Percentiles rank a stretch among this genome's conserved stretches.
Evolutionary conservation across 148 eudicot genomes (phyloP).

Genomic region (Arbutus unedo): DNA sequence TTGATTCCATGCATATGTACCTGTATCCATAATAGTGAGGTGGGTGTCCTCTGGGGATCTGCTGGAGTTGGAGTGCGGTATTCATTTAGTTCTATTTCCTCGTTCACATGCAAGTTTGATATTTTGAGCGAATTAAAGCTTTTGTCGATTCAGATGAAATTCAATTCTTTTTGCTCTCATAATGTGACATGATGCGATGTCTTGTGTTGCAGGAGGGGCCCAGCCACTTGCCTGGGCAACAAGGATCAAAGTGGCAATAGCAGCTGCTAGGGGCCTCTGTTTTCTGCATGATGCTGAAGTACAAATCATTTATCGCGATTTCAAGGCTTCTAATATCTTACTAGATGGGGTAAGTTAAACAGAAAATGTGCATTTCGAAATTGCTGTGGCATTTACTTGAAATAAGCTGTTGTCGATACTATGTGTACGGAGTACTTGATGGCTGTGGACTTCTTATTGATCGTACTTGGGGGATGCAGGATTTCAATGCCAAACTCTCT

Average conservation of each 20-base stretch:
- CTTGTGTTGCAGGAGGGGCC: constrained; percentile 47
- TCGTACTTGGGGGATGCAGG: constrained; percentile 30
- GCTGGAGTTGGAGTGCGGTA: background rate
- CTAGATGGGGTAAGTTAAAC: constrained; percentile 48
- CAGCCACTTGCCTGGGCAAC: constrained; percentile 64
- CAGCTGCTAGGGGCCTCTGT: constrained; percentile 60
- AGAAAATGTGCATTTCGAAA: background rate
- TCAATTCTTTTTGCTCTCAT: background rate
- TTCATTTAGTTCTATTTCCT: background rate
- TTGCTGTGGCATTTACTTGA: background rate
- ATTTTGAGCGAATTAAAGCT: background rate
- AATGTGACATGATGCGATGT: background rate
- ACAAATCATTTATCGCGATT: constrained; percentile 72
- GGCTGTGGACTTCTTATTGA: background rate
- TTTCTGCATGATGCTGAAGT: constrained; percentile 61
- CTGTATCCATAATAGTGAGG: background rate
- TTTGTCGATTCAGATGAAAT: background rate
- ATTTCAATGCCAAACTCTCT: constrained; percentile 63
- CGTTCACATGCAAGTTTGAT: background rate
- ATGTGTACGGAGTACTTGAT: background rate
- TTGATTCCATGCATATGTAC: background rate
- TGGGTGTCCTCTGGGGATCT: background rate
- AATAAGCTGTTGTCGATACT: background rate
- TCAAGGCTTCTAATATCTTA: constrained; percentile 64
- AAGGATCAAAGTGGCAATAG: constrained; percentile 68